Evolutionary conservation across 345 rosid species (phyloP), one percentile per base, ranked within the genome.

Genomic region (Eucalyptus urophylla): DNA sequence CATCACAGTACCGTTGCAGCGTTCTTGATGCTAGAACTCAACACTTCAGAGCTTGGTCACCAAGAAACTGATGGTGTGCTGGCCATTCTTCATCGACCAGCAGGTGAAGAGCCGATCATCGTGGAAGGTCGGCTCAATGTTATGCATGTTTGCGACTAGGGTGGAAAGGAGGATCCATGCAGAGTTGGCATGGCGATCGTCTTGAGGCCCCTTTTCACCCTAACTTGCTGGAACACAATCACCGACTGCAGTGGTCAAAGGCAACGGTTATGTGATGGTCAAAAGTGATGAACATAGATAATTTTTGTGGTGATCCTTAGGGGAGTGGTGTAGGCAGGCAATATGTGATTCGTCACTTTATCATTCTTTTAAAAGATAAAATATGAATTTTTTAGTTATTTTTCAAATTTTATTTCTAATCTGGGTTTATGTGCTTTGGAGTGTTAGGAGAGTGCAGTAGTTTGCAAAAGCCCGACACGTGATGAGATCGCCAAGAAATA

Each of bases 361-460:
- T 56, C 62, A 56, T 0, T 56, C 62, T 21, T 22, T 56, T 56
- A 22, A 22, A 56, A 22, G 0, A 54, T 56, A 56, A 56, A 9
- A 22, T 56, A 56, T 56, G 29, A 56, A 4, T 4, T 4, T 56
- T 56, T 22, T 8, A 22, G 13, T 56, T 22, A 56, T 22, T 9
- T 56, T 22, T 22, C 5, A 56, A 56, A 56, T 22, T 22, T 56
- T 56, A 56, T 21, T 8, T 9, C 29, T 24, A 22, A 56, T 56
- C 62, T 0, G 0, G 27, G 60, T 54, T 54, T 22, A 4, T 54
- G 25, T 0, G 60, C 0, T 54, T 22, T 2, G 11, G 27, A 22
- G 27, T 22, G 60, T 54, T 54, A 0, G 25, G 0, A 54, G 25
- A 21, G 27, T 0, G 0, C 25, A 54, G 12, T 3, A 51, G 0